Evolutionary conservation across 1,284 basidiomycete species (phyloP).

Genomic region (Stereum hirsutum): DNA sequence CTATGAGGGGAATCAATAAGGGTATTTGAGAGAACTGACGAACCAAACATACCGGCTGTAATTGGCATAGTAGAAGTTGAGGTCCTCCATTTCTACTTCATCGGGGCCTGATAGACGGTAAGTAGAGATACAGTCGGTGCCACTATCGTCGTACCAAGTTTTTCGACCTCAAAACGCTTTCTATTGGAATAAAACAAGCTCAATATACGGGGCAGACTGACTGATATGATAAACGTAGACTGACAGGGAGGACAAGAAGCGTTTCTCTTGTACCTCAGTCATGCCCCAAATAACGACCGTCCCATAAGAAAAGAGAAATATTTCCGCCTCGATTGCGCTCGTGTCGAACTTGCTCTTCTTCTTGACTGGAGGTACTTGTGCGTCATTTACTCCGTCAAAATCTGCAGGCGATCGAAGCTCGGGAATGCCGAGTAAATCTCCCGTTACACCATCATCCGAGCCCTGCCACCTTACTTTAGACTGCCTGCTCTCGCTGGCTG

Average conservation of each 20-base stretch:
- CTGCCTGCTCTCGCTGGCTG: constrained; percentile 10
- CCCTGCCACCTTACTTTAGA: constrained; percentile 10
- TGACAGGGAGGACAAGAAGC: constrained; percentile 83
- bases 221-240: too few species aligned
- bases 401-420: constrained; percentile 36
- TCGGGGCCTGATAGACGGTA: constrained; percentile 42
- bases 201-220: neutral
- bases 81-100: constrained; percentile 89
- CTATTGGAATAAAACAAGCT: constrained; percentile 36
- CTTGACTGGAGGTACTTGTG: constrained; percentile 18
- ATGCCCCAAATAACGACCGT: constrained; percentile 97
- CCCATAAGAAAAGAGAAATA: constrained; percentile 92
- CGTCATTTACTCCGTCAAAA: constrained; percentile 7
- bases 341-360: constrained; percentile 59
- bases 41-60: constrained; percentile 72
- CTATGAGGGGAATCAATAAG: constrained; percentile 27
- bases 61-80: constrained; percentile 96
- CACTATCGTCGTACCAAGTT: constrained; percentile 44
- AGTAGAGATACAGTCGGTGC: neutral
- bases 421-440: constrained; percentile 66
- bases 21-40: constrained; percentile 3
- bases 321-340: constrained; percentile 68
- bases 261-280: constrained; percentile 85
- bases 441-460: constrained; percentile 20
- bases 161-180: constrained; percentile 89